Conservation (phyloP, 2,329 filamentous ascomycete genomes). For the Neoascochyta sp. region DNA sequence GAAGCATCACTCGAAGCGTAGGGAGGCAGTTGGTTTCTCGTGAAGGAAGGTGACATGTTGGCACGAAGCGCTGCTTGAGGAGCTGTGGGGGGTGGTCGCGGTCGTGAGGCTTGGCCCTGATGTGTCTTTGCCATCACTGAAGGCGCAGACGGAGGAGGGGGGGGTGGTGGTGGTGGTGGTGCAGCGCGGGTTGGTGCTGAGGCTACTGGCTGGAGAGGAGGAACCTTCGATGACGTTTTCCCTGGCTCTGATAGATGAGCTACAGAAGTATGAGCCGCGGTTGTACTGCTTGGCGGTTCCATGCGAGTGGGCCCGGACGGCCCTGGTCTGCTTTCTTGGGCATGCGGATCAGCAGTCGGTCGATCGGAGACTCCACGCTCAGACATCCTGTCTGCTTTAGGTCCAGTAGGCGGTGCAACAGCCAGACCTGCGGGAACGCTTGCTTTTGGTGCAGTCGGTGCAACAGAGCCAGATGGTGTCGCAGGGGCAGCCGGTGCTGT, state of each 20-base stretch:
- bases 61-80: slow-evolving; percentile 31
- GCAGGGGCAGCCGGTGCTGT: slow-evolving; percentile 19
- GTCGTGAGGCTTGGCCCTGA: slow-evolving; percentile 26
- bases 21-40: slow-evolving; percentile 23
- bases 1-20: slow-evolving; percentile 28
- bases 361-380: slow-evolving; percentile 32
- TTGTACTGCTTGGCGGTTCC: too few relatives aligned
- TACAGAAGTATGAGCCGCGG: too few relatives aligned
- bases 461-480: slow-evolving; percentile 9
- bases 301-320: slow-evolving; percentile 16
- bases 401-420: slow-evolving; percentile 40
- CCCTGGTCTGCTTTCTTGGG: slow-evolving; percentile 17
- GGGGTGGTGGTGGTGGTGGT: slow-evolving; percentile 9
- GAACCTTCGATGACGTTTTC: slow-evolving; percentile 13
- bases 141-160: slow-evolving; percentile 7
- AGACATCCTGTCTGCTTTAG: slow-evolving; percentile 36
- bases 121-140: slow-evolving; percentile 22
- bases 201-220: slow-evolving; percentile 1
- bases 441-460: slow-evolving; percentile 31
- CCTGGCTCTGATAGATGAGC: slow-evolving; percentile 9
- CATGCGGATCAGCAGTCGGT: slow-evolving; percentile 14
- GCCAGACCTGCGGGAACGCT: slow-evolving; percentile 38
- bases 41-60: slow-evolving; percentile 34
- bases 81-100: slow-evolving; percentile 30
- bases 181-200: slow-evolving; percentile 2